Evolutionary conservation across 768 basidiomycete species (phyloP), one percentile per base, ranked within the genome.

Genomic region (Leccinum longicurvipes): DNA sequence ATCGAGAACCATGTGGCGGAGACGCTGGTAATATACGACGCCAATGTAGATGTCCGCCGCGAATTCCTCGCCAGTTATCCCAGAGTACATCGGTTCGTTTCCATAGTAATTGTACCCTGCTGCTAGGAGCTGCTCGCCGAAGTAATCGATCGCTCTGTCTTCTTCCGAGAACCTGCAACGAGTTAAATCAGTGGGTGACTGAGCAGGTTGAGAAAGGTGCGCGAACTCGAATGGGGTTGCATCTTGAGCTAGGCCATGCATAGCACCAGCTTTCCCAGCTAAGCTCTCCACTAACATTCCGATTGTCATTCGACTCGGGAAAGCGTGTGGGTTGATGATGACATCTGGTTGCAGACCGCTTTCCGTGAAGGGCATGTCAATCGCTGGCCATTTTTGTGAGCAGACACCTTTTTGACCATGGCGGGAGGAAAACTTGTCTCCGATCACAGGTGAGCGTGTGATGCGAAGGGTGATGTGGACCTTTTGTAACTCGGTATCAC

Each of bases 361-460:
- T 76, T 99, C 97, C 64, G 86, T 87, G 80, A 99, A 98, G 14
- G 97, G 97, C 97, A 99, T 98, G 70, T 99, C 97, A 63, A 97
- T 74, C 17, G 89, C 84, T 8, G 97, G 97, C 93, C 95, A 99
- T 75, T 97, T 98, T 70, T 99, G 97, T 48, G 96, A 98, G 73
- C 96, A 98, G 51, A 99, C 94, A 78, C 97, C 97, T 73, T 99
- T 99, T 73, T 99, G 97, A 28, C 97, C 97, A 69, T 99, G 97
- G 27, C 97, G 86, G 7, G 97, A 98, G 0, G 97, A 98, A 73
- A 98, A 99, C 76, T 99, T 99, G 78, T 99, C 97, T 32, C 97
- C 97, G 49, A 99, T 98, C 57, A 98, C 93, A 34, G 97, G 97
- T 6, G 93, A 82, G 61, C 97, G 92, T 19, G 94, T 87, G 60